A percentile compares a stretch with the other conserved stretches of the same genome.
These are phyloP conservation scores for Polytolypa hystricis DNA, from an alignment of 2,329 filamentous ascomycete genomes.

Conservation along the genomic window DNA sequence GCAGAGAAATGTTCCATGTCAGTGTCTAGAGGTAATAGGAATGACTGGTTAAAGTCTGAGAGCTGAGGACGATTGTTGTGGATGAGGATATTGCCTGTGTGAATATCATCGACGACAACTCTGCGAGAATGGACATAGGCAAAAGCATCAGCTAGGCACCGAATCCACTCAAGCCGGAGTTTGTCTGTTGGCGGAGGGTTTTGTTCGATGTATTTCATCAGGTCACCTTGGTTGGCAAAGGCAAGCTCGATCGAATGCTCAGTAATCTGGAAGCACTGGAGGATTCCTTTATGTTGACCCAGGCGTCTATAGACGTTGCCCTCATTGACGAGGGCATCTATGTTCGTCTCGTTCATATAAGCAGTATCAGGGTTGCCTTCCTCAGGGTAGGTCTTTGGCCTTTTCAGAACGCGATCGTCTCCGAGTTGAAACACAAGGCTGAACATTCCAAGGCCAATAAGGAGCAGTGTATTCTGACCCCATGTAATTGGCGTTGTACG, in stretches of 20 bases:
- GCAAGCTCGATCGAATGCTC: slow-evolving; percentile 1
- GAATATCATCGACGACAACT: slow-evolving; percentile 3
- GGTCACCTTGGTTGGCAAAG: slow-evolving; percentile 4
- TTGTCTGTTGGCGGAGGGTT: slow-evolving; percentile 1
- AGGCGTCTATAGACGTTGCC: background rate
- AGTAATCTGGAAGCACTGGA: background rate
- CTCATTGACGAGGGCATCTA: background rate
- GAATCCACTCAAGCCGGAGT: slow-evolving; percentile 1
- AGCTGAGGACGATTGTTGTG: slow-evolving; percentile 2
- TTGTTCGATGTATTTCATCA: slow-evolving; percentile 2
- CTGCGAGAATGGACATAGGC: slow-evolving; percentile 5
- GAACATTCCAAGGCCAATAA: background rate
- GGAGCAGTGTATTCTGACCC: background rate
- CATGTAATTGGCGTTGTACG: background rate
- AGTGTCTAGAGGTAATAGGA: slow-evolving; percentile 4
- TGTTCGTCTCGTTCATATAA: background rate
- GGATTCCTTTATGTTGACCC: slow-evolving; percentile 2
- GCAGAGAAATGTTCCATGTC: slow-evolving; percentile 4
- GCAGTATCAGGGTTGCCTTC: background rate
- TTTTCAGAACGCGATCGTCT: slow-evolving; percentile 1
- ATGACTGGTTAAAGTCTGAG: background rate
- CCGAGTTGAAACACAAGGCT: slow-evolving; percentile 2
- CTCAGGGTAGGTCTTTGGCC: slow-evolving; percentile 2
- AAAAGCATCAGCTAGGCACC: background rate
- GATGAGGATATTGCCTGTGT: slow-evolving; percentile 1